Base-by-base conservation (phyloP, 1,284 basidiomycete genomes). In the Dichomitus squalens region DNA sequence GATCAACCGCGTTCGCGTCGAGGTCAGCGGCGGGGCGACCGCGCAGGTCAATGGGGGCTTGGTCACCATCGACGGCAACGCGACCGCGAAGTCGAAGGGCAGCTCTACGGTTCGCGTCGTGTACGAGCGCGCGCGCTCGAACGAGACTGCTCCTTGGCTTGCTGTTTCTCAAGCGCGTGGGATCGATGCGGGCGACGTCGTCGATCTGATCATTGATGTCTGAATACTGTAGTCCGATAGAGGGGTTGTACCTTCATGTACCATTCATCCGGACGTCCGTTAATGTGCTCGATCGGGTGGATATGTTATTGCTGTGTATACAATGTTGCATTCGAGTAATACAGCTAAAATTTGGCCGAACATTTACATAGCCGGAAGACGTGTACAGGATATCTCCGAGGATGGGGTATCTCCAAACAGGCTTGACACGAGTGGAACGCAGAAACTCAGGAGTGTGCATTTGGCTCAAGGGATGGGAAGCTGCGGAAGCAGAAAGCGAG, bases 71-170 rank as follows among this genome's bases (percentile, higher is more conserved):
- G 53, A 49, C 3, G 46, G 38, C 18, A 21, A 9, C 41, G 36
- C 34, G 21, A 35, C 23, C 6, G 29, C 29, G 6, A 23, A 18
- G 18, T 34, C 39, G 34, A 51, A 46, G 53, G 40, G 53, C 21
- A 20, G 16, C 25, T 47, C 55, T 12, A 46, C 44, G 49, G 49
- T 57, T 16, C 41, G 49, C 7, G 18, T 57, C 16, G 44, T 52
- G 36, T 57, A 57, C 35, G 55, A 57, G 55, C 55, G 55, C 7
- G 55, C 55, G 36, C 49, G 44, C 27, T 38, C 55, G 33, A 57
- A 52, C 44, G 34, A 20, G 49, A 57, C 49, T 2, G 29, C 29
- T 12, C 49, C 49, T 8, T 57, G 55, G 55, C 9, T 38, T 11
- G 18, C 50, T 8, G 49, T 57, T 3, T 48, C 55, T 35, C 55